Conservation (phyloP, 176 grass and related monocot genomes). For the Panicum miliaceum region DNA sequence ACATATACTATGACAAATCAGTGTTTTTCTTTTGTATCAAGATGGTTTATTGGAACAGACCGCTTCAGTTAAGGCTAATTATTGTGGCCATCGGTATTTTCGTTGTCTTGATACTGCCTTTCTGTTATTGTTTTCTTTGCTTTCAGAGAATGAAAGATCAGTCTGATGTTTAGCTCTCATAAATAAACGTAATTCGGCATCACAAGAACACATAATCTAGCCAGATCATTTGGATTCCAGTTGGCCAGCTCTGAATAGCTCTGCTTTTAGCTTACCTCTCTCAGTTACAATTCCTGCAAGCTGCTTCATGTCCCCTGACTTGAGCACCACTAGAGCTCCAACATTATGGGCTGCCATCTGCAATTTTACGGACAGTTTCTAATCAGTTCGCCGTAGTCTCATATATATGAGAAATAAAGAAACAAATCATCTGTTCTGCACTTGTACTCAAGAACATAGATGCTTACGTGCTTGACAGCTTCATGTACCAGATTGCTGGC, state of each 20-base stretch:
- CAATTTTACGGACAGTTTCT: slow-evolving; percentile 31
- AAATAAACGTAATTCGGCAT: background rate
- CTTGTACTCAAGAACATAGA: background rate
- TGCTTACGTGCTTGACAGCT: slow-evolving; percentile 71
- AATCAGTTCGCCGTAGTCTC: background rate
- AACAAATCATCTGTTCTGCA: background rate
- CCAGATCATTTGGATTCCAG: background rate
- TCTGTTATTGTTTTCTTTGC: background rate
- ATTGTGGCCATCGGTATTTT: background rate
- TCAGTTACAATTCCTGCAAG: slow-evolving; percentile 87
- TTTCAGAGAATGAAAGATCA: background rate
- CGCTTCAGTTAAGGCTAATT: background rate
- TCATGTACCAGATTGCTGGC: slow-evolving; percentile 63
- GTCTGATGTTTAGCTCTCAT: background rate
- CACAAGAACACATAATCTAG: background rate
- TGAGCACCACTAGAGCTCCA: slow-evolving; percentile 88
- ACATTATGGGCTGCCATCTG: slow-evolving; percentile 83
- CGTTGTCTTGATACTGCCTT: background rate
- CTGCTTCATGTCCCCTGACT: slow-evolving; percentile 72
- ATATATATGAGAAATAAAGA: background rate
- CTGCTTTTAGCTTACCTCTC: slow-evolving; percentile 62
- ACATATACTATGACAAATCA: background rate
- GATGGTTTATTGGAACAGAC: background rate
- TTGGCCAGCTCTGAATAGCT: background rate
- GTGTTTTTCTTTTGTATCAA: background rate